Evolutionary conservation across 1,284 basidiomycete genomes (phyloP), one percentile per base, ranked within the genome.

Genomic region (Rhizoctonia solani): DNA sequence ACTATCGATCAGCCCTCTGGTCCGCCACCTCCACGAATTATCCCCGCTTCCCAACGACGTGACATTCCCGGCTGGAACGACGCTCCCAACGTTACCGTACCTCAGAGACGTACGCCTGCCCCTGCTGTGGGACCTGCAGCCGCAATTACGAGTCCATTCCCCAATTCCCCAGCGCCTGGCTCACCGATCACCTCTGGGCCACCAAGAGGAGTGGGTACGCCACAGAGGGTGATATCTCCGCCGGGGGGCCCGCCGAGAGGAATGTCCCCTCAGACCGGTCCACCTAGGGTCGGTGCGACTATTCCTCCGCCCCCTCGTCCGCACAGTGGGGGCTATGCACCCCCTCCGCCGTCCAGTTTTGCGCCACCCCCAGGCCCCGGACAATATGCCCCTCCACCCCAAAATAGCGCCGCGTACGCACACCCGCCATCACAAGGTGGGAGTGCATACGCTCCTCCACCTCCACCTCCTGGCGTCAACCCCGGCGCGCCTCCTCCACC

Each of bases 11-110:
- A 78, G 1, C 78, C 77, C n/a, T 77, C 79, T 13, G 46, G 46
- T 16, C 56, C 68, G 4, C 67, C 71, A 32, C 72, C 75, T 1
- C 75, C 76, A 6, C 78, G 79, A 2, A 78, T 76, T 41, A 56
- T 69, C 1, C 72, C 80, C 2, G 81, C 80, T 3, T 74, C 79
- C 25, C 88, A 86, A 71, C 83, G 85, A 37, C 77, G 79, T 46
- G 89, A 90, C 69, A 87, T 88, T 47, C 85, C 87, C 9, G 93
- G 92, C 0, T 98, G 95, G 95, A 98, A 98, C 74, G 95, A 98
- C 74, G 86, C 91, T 0, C 93, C 93, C 1, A 77, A 79, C 3
- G 72, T 84, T 6, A 73, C 82, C 14, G 71, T 79, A 5, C 75
- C 80, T 13, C 79, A 82, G 55, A 86, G 87, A 58, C 74, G 77